Evolutionary conservation across 192 early-diverging fungal species (phyloP), one percentile per base, ranked within the genome.

Genomic region (Entomortierella parvispora): DNA sequence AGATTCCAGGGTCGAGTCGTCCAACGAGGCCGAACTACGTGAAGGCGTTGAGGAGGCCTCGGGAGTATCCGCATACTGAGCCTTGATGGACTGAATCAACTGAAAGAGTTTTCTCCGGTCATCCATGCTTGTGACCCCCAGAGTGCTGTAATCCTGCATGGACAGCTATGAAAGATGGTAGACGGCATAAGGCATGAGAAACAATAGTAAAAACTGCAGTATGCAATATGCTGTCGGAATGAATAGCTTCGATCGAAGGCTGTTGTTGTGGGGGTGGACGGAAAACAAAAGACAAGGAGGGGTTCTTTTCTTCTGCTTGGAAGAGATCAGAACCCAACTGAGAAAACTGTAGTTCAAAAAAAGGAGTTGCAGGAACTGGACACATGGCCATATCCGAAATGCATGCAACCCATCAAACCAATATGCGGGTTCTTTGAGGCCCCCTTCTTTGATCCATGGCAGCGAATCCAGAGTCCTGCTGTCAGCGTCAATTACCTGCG

Each of bases 141-240:
- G 52, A 31, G 70, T 70, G 32, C 71, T 81, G 58, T 88, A 89
- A 62, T 89, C 91, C 64, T 93, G 92, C 91, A 95, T 93, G n/a
- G 89, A 91, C 55, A 95, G 81, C 84, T 91, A 80, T 65, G 74
- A 52, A 61, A 52, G 49, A 58, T 26, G 23, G 64, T 8, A 58
- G 51, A 34, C 6, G 45, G 47, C 5, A 31, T 28, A 29, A 40
- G 52, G 23, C 52, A 54, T 53, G 22, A 48, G 18, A 49, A 20
- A 49, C 47, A 4, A 49, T 5, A 46, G 12, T 33, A 37, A 44
- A 57, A 59, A 46, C 9, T 14, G 45, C 22, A 49, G 31, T 31
- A 48, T 46, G n/a, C n/a, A n/a, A n/a, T n/a, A n/a, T n/a, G n/a
- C n/a, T n/a, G n/a, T n/a, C n/a, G n/a, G n/a, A n/a, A n/a, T n/a